A percentile compares a stretch with the other conserved stretches of the same genome.
Conservation (phyloP, 768 basidiomycete genomes). For the Panellus pusillus region DNA sequence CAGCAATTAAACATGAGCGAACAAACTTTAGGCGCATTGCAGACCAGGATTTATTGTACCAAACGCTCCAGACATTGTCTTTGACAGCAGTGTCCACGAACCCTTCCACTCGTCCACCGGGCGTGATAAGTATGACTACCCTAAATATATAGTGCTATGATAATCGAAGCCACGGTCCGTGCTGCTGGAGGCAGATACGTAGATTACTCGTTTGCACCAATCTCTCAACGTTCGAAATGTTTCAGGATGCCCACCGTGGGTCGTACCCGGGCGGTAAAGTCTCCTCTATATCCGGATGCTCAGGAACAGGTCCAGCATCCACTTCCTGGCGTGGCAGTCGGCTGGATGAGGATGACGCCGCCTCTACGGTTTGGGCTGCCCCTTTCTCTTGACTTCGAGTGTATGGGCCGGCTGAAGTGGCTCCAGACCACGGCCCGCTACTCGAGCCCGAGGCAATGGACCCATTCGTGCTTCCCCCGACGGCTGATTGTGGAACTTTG, state of each 20-base stretch:
- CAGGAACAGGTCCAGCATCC: constrained; percentile 15
- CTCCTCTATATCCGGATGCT: constrained; percentile 6
- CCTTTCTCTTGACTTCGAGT: constrained; percentile 5
- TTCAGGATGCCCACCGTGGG: constrained; percentile 10
- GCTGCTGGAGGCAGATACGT: no score
- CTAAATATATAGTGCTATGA: no score
- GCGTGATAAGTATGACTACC: no score
- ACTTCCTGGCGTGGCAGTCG: constrained; percentile 15
- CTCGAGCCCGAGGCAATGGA: background rate
- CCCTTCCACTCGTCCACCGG: no score
- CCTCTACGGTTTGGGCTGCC: background rate
- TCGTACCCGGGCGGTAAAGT: constrained; percentile 16
- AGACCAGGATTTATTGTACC: no score
- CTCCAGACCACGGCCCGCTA: background rate
- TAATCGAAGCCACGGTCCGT: no score
- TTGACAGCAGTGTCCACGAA: no score
- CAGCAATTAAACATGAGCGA: no score
- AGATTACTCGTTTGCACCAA: no score
- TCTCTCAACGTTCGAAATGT: background rate
- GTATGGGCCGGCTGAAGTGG: no score
- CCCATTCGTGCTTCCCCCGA: background rate
- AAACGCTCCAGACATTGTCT: no score
- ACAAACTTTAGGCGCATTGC: no score
- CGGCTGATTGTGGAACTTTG: background rate
- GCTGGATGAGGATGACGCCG: background rate